Evolutionary conservation across 2,329 filamentous ascomycete species (phyloP), one percentile per base, ranked within the genome.

Genomic region (Drechslerella dactyloides): DNA sequence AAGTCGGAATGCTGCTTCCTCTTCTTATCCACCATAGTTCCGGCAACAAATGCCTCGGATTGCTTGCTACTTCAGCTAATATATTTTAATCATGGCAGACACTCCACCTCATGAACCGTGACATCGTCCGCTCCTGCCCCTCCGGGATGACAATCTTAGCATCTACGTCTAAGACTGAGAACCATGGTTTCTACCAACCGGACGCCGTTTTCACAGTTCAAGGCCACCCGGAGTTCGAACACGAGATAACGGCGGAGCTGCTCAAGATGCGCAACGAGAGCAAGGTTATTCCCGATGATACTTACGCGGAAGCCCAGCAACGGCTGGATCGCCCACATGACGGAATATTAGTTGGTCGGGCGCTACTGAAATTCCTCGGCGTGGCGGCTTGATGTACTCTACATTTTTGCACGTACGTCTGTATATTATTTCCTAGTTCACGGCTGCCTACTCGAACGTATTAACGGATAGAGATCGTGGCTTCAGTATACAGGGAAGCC

Each of bases 31-130:
- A 13, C 13, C n/a, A 42, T 42, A 42, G 27, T 4, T 33, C 27
- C 4, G 8, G 27, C 3, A 8, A 3, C 27, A 33, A 4, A 33
- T 33, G 27, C n/a, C n/a, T n/a, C n/a, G n/a, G n/a, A n/a, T n/a
- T n/a, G n/a, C n/a, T n/a, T n/a, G n/a, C n/a, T n/a, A n/a, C n/a
- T n/a, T n/a, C n/a, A n/a, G 27, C 27, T 33, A 33, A 33, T 33
- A 33, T 8, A 33, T 3, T 33, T 33, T 3, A 33, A 8, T 33
- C 5, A 13, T 24, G 30, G n/a, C 44, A 90, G 87, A 83, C 83
- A 15, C 85, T 96, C 72, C 89, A 93, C 78, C 90, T 96, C 79
- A 94, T 96, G 90, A 91, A 96, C 80, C 86, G 87, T 74, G 91
- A 97, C 78, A 85, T 89, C 40, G 89, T 93, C 3, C 42, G 52